Base-by-base conservation (phyloP, 2,329 filamentous ascomycete species). In the Colletotrichum somersetense region DNA sequence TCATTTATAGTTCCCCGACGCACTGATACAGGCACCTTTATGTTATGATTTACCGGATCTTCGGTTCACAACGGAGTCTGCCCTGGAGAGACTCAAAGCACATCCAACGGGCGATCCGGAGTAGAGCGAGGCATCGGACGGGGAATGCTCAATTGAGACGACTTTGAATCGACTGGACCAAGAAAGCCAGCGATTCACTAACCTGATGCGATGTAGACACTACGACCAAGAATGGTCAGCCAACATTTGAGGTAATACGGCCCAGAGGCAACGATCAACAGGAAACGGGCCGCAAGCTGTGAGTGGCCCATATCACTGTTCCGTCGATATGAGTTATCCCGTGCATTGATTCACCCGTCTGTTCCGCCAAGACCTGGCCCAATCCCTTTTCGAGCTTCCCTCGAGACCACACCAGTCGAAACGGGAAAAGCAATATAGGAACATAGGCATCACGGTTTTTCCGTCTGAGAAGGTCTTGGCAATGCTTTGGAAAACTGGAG, bases 401-500 rank as follows among this genome's bases (percentile, higher is more conserved):
- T 38, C 62, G 50, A 52, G 44, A 38, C 58, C 58, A n/a, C 62
- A 38, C 44, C 55, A 52, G 55, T 50, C 48, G 26, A 52, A 42
- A 18, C 46, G 44, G 63, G 35, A 57, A 48, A 48, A 65, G 40
- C 56, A 62, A 33, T 59, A 38, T 35, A 14, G 62, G 44, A 62
- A 44, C 38, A 57, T 50, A 35, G 68, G 35, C 64, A 42, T 62
- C 42, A 44, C 55, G 57, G 40, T 40, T 62, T 67, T 55, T 53
- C 62, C 65, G 65, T 72, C 46, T 68, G 69, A 59, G 52, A 42
- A 58, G 33, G 53, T 56, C 59, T 72, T 72, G 69, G 69, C 69
- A 56, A 23, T 65, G 69, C 59, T 57, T 72, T 69, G 59, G 66
- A 72, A 72, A 72, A 69, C 42, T 50, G 69, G 69, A 26, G 59